Evolutionary conservation across 164 flowering plant species (phyloP).

Genomic region (Protea cynaroides): DNA sequence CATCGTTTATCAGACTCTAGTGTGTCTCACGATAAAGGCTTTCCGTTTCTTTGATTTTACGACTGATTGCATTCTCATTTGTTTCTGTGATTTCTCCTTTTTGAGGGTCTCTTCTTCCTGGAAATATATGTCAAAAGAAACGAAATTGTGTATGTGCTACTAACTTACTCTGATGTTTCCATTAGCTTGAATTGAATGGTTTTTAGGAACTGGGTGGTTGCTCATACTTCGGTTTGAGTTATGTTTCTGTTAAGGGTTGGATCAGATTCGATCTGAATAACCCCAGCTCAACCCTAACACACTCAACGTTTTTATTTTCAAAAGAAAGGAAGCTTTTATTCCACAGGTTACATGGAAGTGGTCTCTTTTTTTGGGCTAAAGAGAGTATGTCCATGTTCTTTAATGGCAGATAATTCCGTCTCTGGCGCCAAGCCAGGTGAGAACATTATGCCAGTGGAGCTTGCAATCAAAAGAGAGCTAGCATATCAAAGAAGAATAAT

Average conservation of each 20-base stretch:
- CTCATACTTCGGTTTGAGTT: too few relatives aligned
- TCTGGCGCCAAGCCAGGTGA: not conserved
- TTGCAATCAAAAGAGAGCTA: constrained; percentile 33
- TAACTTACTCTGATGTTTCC: too few relatives aligned
- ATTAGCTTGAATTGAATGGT: too few relatives aligned
- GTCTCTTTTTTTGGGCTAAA: too few relatives aligned
- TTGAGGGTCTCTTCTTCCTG: too few relatives aligned
- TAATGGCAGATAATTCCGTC: not conserved
- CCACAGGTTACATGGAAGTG: not conserved
- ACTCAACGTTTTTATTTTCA: too few relatives aligned
- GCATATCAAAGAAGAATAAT: constrained; percentile 21
- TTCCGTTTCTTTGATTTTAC: not conserved
- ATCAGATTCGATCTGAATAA: too few relatives aligned
- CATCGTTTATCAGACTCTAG: not conserved
- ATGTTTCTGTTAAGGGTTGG: too few relatives aligned
- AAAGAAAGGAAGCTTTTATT: too few relatives aligned
- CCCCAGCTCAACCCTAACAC: too few relatives aligned
- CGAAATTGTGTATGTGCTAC: too few relatives aligned
- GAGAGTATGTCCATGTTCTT: not conserved
- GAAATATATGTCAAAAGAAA: not conserved
- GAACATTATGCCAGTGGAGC: constrained; percentile 20
- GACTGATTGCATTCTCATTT: not conserved
- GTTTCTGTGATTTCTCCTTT: not conserved
- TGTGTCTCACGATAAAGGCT: not conserved
- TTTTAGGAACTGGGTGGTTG: too few relatives aligned